Base-by-base conservation (phyloP, 1,139 yeast species). In the Candida tetrigidarum region DNA sequence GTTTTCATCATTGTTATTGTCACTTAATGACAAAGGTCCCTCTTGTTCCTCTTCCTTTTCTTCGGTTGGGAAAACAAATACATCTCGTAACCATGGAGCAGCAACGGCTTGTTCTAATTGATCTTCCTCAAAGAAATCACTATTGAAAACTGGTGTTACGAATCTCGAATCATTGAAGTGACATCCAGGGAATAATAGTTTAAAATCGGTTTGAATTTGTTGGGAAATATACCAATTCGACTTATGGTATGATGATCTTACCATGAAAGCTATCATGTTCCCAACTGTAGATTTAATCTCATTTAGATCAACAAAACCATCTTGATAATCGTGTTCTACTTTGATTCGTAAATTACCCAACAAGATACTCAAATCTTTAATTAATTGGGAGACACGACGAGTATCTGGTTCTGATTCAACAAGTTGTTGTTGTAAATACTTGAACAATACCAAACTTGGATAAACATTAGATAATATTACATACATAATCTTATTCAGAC, bases 131-230 rank as follows among this genome's bases (percentile, higher is more conserved):
- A 18, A 10, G 15, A 32, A 32, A 20, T 32, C 36, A n/a, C 22
- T 18, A 32, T 32, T 32, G 14, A 32, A 32, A 4, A 25, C 36
- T 4, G 36, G 36, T n/a, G 36, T 32, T 36, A 41, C 5, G 41
- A 39, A 36, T 43, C 41, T 12, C 35, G 45, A 34, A 34, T 33
- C 18, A 42, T 39, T 15, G 36, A 34, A 28, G 16, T 34, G 14
- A 18, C 19, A 10, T 5, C 23, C 26, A n/a, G 25, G 42, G 27
- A 39, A 45, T 9, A 45, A 9, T 12, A 26, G 39, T 22, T 40
- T 14, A 30, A 39, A 45, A 27, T 45, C 45, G 12, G 29, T 14
- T 18, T 37, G 39, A 12, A 42, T 39, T 19, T 39, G 46, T n/a
- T 26, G 30, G 29, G 32, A 44, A 10, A 38, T 15, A 23, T 20